Percentiles rank a stretch among this genome's conserved stretches.
phyloP scores from a whole-genome alignment of 129 eudicot species.

The Arctium minus region DNA sequence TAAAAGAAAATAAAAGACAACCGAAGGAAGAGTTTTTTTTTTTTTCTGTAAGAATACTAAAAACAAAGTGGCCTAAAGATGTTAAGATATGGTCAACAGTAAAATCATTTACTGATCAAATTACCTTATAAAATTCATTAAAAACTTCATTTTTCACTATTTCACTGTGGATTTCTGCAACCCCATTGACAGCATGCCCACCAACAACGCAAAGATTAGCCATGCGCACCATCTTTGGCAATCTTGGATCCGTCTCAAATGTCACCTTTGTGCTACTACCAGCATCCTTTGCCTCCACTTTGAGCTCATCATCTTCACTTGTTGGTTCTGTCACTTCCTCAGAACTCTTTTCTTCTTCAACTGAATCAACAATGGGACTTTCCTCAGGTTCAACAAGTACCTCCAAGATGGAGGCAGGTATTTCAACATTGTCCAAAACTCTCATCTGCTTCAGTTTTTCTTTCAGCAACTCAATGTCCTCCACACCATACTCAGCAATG shows the following conservation, averaged over 20 bases:
- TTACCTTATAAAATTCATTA: constrained; percentile 86
- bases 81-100: background rate
- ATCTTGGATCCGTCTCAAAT: constrained; percentile 55
- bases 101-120: background rate
- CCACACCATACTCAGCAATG: constrained; percentile 62
- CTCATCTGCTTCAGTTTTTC: constrained; percentile 68
- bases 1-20: background rate
- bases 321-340: constrained; percentile 29
- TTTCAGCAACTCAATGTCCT: constrained; percentile 69
- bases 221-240: constrained; percentile 75
- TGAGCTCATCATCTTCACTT: constrained; percentile 29
- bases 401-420: constrained; percentile 56
- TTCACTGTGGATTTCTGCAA: constrained; percentile 90
- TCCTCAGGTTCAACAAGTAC: constrained; percentile 49
- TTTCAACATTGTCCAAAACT: constrained; percentile 70
- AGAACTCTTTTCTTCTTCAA: constrained; percentile 37
- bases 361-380: constrained; percentile 26
- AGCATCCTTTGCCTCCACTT: constrained; percentile 25
- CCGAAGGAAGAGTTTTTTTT: background rate
- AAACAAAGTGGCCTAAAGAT: constrained; percentile 1
- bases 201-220: constrained; percentile 87
- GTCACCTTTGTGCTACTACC: constrained; percentile 23
- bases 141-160: constrained; percentile 80
- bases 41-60: background rate
- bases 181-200: constrained; percentile 92